Conservation (phyloP, 1,139 yeast genomes). For the Geotrichum macrosporum region DNA sequence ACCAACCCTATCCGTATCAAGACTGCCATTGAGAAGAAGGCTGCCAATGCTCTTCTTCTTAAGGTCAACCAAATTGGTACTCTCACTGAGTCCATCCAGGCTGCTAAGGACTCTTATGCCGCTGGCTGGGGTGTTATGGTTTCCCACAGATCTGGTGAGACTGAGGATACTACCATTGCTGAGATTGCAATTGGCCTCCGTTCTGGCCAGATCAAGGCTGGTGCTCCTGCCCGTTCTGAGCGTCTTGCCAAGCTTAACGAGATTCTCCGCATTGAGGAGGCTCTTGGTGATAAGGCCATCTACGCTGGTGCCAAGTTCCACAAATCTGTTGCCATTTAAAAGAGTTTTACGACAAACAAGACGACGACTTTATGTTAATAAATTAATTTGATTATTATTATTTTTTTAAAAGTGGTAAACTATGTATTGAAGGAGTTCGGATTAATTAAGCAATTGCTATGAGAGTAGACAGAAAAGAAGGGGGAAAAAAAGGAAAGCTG, state of each 20-base stretch:
- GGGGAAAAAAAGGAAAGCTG: too few species aligned
- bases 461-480: too few species aligned
- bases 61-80: slow-evolving; percentile 93
- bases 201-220: slow-evolving; percentile 97
- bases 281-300: slow-evolving; percentile 90
- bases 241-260: slow-evolving; percentile 93
- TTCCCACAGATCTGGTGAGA: slow-evolving; percentile 97
- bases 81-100: slow-evolving; percentile 83
- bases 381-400: neutral
- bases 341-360: too few species aligned
- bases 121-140: slow-evolving; percentile 99
- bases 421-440: too few species aligned
- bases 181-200: slow-evolving; percentile 95
- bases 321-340: slow-evolving; percentile 31
- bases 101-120: slow-evolving; percentile 83
- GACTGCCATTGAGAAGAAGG: slow-evolving; percentile 92
- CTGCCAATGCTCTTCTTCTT: slow-evolving; percentile 86
- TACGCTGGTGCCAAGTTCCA: slow-evolving; percentile 92
- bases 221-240: slow-evolving; percentile 99
- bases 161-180: slow-evolving; percentile 97
- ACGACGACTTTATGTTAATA: neutral
- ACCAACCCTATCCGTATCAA: slow-evolving; percentile 92
- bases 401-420: slow-evolving; percentile 4
- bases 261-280: slow-evolving; percentile 95
- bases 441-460: too few species aligned